These are phyloP conservation scores for Termitomyces sp. DNA, from an alignment of 768 basidiomycete genomes.

Conservation along the genomic window DNA sequence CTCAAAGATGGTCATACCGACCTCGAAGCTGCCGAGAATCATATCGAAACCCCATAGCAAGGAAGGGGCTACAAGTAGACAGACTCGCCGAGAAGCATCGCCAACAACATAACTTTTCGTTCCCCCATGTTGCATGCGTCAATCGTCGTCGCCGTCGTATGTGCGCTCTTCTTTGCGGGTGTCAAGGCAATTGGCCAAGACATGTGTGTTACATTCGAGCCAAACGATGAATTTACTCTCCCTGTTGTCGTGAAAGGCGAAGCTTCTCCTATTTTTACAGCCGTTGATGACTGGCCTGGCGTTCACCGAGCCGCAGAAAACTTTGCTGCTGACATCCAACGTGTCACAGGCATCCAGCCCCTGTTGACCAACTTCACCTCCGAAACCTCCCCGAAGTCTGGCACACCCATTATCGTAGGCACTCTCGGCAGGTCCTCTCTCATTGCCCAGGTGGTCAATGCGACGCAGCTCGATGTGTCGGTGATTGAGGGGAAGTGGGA, in stretches of 20 bases:
- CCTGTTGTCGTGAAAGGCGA: slow-evolving; percentile 38
- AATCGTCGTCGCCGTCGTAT: slow-evolving; percentile 6
- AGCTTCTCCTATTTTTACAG: slow-evolving; percentile 45
- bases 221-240: slow-evolving; percentile 29
- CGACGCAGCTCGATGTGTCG: slow-evolving; percentile 49
- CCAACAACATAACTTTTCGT: neutral
- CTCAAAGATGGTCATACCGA: neutral
- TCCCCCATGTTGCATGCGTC: slow-evolving; percentile 11
- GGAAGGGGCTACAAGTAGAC: neutral
- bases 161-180: slow-evolving; percentile 11
- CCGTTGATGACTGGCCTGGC: slow-evolving; percentile 57
- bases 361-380: slow-evolving; percentile 47
- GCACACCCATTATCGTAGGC: slow-evolving; percentile 56
- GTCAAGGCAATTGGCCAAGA: slow-evolving; percentile 43
- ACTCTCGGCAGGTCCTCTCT: slow-evolving; percentile 55
- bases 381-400: slow-evolving; percentile 21
- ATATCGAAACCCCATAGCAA: neutral
- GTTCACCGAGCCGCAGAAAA: slow-evolving; percentile 57
- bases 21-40: neutral
- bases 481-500: slow-evolving; percentile 65
- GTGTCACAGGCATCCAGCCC: slow-evolving; percentile 52
- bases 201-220: slow-evolving; percentile 41
- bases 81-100: neutral
- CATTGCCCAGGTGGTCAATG: slow-evolving; percentile 46
- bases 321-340: slow-evolving; percentile 57